A percentile compares a stretch with the other conserved stretches of the same genome.
phyloP scores from a whole-genome alignment of 805 yeast genomes.

The Metschnikowia santaceciliae region DNA sequence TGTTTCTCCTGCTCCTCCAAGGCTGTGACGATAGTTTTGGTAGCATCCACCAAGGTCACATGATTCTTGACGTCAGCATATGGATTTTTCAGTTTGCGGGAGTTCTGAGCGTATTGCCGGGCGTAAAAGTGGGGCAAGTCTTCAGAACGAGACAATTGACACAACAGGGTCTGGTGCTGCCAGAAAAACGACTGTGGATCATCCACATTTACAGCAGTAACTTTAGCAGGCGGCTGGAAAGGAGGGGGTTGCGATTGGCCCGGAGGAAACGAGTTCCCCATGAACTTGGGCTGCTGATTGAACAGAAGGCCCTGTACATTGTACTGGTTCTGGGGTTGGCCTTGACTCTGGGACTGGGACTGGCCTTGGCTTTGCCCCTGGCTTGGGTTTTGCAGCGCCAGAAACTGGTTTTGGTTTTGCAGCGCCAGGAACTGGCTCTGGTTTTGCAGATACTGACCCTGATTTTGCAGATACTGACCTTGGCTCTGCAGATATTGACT shows the following conservation, averaged over 20 bases:
- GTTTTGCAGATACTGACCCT: conserved; percentile 6
- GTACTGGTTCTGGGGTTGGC: conserved; percentile 9
- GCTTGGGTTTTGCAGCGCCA: conserved; percentile 4
- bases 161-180: conserved; percentile 77
- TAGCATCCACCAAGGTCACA: conserved; percentile 40
- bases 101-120: conserved; percentile 70
- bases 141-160: conserved; percentile 62
- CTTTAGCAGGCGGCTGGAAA: conserved; percentile 25
- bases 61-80: conserved; percentile 32
- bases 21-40: conserved; percentile 33
- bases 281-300: conserved; percentile 21
- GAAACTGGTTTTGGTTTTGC: conserved; percentile 13
- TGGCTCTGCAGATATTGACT: conserved; percentile 19
- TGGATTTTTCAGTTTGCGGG: conserved; percentile 44
- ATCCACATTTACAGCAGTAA: conserved; percentile 28
- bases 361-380: conserved; percentile 11
- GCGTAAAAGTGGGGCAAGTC: conserved; percentile 79
- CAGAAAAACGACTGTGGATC: conserved; percentile 51
- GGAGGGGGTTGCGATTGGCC: conserved; percentile 20
- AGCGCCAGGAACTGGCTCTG: conserved; percentile 9
- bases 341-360: conserved; percentile 7
- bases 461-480: conserved; percentile 3
- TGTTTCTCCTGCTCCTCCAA: conserved; percentile 40
- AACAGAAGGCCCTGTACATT: conserved; percentile 19
- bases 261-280: conserved; percentile 13